Base-by-base conservation (phyloP, 1,139 yeast genomes). In the Blastobotrys petasosporus region DNA sequence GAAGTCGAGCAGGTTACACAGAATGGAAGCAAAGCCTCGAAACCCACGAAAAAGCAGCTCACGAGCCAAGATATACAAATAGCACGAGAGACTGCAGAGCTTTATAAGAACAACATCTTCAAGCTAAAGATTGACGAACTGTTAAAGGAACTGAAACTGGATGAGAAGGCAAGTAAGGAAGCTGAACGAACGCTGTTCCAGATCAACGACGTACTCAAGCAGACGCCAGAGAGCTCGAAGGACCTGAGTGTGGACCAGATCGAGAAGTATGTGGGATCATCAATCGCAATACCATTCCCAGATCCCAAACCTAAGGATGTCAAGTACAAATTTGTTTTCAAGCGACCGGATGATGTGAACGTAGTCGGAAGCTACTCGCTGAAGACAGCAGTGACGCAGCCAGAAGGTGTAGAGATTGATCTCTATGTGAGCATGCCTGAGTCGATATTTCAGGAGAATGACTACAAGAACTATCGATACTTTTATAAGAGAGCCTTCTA, bases 111-210 rank as follows among this genome's bases (percentile, higher is more conserved):
- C 11, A 90, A 90, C 65, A 87, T 92, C 48, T 90, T 92, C 77
- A 92, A 92, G 65, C 70, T 92, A 49, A 95, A 92, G 67, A 88
- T 90, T 47, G 98, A 90, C 64, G 97, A 90, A 62, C 71, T 92
- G 37, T 70, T 92, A 59, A 77, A 79, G 54, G 97, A 88, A 63
- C 76, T 90, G 39, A 78, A 78, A 55, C 66, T 88, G 39, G 85
- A 85, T 58, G 94, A 85, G 17, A 67, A 76, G 23, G 81, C 82
- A 59, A 76, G 83, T 37, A 66, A 77, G 44, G 71, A 74, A 46
- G 78, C 88, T 45, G 95, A 88, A 60, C 84, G 82, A 55, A 83
- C 82, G 41, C 71, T 92, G 42, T 95, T 85, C 62, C 76, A 82
- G 58, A 64, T 92, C 33, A 84, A 88, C 56, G 88, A 80, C 49